Percentiles rank a stretch among this genome's conserved stretches.
phyloP scores from a whole-genome alignment of 1,139 yeast species.

The Wickerhamomyces sp. region DNA sequence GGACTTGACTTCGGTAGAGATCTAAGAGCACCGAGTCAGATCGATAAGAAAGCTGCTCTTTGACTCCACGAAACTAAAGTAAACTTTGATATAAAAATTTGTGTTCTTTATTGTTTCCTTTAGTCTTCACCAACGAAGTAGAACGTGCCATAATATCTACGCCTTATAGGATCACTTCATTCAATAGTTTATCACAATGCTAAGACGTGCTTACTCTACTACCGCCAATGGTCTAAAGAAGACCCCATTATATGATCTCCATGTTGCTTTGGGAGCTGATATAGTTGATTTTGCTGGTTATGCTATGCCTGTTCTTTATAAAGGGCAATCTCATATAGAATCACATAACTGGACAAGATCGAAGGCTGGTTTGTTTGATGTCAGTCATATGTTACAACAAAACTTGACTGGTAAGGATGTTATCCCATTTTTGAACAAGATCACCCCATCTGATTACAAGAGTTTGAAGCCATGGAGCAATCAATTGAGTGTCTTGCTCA shows the following conservation, averaged over 20 bases:
- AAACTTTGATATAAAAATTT: too few species aligned
- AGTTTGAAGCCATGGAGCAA: constrained; percentile 52
- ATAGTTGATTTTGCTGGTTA: constrained; percentile 96
- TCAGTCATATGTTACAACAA: constrained; percentile 96
- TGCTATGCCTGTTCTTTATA: constrained; percentile 88
- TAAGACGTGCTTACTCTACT: constrained; percentile 28
- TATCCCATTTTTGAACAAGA: constrained; percentile 61
- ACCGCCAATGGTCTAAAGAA: constrained; percentile 33
- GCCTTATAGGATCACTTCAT: too few species aligned
- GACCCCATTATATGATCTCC: constrained; percentile 83
- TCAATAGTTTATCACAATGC: constrained; percentile 3
- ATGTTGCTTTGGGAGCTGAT: constrained; percentile 73
- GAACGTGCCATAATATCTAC: too few species aligned
- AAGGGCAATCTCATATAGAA: constrained; percentile 78
- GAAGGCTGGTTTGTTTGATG: constrained; percentile 89
- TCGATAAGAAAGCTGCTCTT: too few species aligned
- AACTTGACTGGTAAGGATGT: constrained; percentile 64
- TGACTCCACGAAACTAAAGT: too few species aligned
- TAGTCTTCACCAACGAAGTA: too few species aligned
- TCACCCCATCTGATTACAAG: constrained; percentile 81
- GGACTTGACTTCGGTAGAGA: too few species aligned
- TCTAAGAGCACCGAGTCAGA: too few species aligned
- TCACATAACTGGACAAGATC: constrained; percentile 92
- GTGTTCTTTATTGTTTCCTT: too few species aligned
- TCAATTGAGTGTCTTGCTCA: constrained; percentile 75